phyloP scores from a whole-genome alignment of 2,329 filamentous ascomycete species.

The Septoria linicola region DNA sequence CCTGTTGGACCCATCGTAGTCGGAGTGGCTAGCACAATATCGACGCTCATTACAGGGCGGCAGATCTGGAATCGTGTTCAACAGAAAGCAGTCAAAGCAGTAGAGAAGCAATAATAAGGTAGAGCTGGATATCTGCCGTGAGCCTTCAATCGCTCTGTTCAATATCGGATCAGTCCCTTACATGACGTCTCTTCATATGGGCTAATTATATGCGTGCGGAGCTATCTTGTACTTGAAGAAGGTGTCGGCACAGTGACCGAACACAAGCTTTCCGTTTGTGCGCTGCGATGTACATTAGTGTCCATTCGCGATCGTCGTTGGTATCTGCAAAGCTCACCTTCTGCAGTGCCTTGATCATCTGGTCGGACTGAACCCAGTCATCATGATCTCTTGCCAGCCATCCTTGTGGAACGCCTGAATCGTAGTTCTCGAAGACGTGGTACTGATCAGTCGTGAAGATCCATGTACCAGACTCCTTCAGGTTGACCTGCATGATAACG shows the following conservation, averaged over 20 bases:
- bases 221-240: conserved; percentile 25
- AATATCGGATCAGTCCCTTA: neutral
- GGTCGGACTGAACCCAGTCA: conserved; percentile 34
- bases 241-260: conserved; percentile 29
- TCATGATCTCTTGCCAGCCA: conserved; percentile 42
- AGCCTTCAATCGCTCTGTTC: neutral
- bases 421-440: conserved; percentile 41
- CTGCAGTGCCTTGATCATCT: conserved; percentile 29
- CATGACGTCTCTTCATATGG: neutral
- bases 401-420: conserved; percentile 39
- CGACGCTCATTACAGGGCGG: conserved; percentile 60
- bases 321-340: conserved; percentile 15
- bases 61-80: conserved; percentile 56
- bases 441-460: conserved; percentile 43
- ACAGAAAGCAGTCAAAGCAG: conserved; percentile 3
- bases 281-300: conserved; percentile 9
- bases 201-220: conserved; percentile 23
- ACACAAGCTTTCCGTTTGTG: conserved; percentile 28
- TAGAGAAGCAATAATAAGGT: neutral
- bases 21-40: conserved; percentile 59
- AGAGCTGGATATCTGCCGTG: too few relatives aligned
- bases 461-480: conserved; percentile 36
- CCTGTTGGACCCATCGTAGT: conserved; percentile 53
- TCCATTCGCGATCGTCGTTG: neutral
- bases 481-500: conserved; percentile 40